Percentiles rank a stretch among this genome's conserved stretches.
Conservation (phyloP, 176 grass and related monocot genomes). For the Oryza longistaminata region DNA sequence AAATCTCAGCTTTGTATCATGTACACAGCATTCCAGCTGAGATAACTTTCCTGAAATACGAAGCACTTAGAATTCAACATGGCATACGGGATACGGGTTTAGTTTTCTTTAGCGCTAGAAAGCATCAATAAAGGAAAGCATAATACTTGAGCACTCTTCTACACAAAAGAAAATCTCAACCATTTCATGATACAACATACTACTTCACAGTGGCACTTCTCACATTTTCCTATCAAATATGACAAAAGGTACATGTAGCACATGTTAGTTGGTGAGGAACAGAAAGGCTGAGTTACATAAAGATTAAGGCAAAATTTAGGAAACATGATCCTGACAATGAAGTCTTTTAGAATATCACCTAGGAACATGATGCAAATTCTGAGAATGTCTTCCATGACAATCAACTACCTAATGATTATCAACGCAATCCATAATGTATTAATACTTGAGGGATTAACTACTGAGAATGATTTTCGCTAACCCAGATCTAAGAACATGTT, state of each 20-base stretch:
- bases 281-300: not conserved
- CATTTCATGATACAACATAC: conserved; percentile 24
- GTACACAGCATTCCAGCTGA: conserved; percentile 11
- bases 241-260: not conserved
- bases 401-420: not conserved
- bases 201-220: not conserved
- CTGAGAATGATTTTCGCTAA: not conserved
- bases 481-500: not conserved
- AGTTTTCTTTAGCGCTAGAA: conserved; percentile 14
- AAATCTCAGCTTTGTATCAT: conserved; percentile 19
- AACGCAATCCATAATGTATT: not conserved
- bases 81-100: conserved; percentile 14
- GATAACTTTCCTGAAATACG: not conserved
- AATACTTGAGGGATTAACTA: not conserved
- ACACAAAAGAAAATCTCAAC: conserved; percentile 22
- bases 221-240: conserved; percentile 6
- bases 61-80: not conserved
- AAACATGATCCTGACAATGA: conserved; percentile 14
- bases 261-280: not conserved
- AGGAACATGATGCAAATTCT: conserved; percentile 19
- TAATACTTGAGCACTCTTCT: conserved; percentile 17
- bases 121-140: conserved; percentile 16
- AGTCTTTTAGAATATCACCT: not conserved
- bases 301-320: not conserved
- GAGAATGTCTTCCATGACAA: not conserved